Evolutionary conservation across 2,329 filamentous ascomycete genomes (phyloP).

Genomic region (Aureobasidium sp.): DNA sequence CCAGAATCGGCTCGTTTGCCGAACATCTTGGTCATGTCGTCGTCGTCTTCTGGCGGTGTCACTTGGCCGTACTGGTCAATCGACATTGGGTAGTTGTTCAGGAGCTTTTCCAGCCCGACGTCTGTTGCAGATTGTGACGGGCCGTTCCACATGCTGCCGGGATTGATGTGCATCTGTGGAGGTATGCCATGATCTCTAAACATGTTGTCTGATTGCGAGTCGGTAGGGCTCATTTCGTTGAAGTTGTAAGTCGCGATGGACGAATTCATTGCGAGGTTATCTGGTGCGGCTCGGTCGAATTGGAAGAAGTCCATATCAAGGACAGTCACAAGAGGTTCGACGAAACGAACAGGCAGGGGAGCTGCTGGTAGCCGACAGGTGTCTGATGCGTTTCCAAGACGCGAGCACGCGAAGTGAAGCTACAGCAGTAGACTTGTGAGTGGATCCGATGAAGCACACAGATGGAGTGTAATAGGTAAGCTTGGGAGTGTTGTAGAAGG

Average conservation of each 20-base stretch:
- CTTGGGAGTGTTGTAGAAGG: background rate
- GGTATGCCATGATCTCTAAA: background rate
- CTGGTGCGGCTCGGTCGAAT: background rate
- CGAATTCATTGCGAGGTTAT: background rate
- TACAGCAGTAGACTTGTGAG: background rate
- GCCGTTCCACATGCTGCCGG: background rate
- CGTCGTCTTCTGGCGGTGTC: conserved; percentile 31
- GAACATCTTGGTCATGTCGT: background rate
- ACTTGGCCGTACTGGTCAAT: conserved; percentile 30
- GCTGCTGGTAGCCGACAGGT: background rate
- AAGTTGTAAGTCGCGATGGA: conserved; percentile 2
- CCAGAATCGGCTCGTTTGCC: conserved; percentile 5
- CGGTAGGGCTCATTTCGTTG: background rate
- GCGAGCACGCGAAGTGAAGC: background rate
- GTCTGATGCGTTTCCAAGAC: background rate
- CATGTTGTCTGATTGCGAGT: background rate
- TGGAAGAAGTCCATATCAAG: conserved; percentile 4
- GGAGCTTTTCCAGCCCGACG: background rate
- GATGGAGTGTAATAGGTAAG: background rate
- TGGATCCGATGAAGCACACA: background rate
- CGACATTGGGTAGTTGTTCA: background rate
- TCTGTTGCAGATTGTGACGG: background rate
- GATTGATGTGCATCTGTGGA: background rate
- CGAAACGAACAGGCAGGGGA: background rate
- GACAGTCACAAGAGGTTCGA: background rate